Conservation (phyloP, 1,284 basidiomycete species). For the Cutaneotrichosporon cavernicola region DNA sequence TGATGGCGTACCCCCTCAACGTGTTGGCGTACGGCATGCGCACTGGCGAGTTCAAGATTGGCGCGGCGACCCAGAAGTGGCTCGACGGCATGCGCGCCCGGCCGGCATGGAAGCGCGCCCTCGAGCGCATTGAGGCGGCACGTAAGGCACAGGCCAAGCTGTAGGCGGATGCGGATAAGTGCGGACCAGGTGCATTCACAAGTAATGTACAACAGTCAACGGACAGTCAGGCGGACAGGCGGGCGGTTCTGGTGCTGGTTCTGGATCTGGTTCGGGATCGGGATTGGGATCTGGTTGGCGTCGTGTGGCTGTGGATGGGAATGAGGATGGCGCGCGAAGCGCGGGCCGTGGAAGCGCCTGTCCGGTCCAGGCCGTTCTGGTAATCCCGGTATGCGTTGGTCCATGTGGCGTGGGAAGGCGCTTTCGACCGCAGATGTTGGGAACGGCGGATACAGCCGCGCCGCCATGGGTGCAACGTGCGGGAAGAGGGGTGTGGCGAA, state of each 20-base stretch:
- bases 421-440: background rate
- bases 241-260: background rate
- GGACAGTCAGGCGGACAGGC: background rate
- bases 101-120: conserved; percentile 19
- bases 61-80: conserved; percentile 17
- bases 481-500: background rate
- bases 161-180: background rate
- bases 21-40: conserved; percentile 2
- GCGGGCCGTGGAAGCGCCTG: background rate
- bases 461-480: background rate
- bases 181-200: background rate
- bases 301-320: background rate
- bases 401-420: background rate
- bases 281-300: background rate
- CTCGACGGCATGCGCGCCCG: conserved; percentile 17
- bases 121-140: conserved; percentile 14
- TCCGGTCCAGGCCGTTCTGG: background rate
- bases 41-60: conserved; percentile 6
- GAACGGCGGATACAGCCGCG: background rate
- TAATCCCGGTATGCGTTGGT: background rate
- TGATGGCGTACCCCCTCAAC: conserved; percentile 18
- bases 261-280: background rate
- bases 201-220: background rate
- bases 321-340: background rate
- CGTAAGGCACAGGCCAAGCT: conserved; percentile 16